A percentile compares a stretch with the other conserved stretches of the same genome.
Evolutionary conservation across 352 stramenopile species (phyloP).

Genomic region (Elongisporangium anandrum): DNA sequence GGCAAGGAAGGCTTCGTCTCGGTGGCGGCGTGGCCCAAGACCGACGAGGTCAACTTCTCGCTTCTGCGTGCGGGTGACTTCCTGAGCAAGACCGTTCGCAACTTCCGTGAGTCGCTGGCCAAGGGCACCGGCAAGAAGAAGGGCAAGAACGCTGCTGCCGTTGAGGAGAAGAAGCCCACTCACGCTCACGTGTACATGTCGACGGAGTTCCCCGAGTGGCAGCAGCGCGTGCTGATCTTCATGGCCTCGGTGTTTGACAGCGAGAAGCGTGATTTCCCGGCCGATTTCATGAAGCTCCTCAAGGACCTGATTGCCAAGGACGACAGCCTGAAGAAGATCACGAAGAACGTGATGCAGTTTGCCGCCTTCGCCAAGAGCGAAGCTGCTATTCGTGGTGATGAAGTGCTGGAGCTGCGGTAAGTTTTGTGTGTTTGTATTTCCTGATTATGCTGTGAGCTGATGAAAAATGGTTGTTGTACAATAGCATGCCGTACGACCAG

Average conservation of each 20-base stretch:
- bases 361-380: slow-evolving; percentile 94
- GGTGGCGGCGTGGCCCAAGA: slow-evolving; percentile 82
- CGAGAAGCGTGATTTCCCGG: slow-evolving; percentile 60
- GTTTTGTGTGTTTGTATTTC: slow-evolving; percentile 4
- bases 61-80: slow-evolving; percentile 92
- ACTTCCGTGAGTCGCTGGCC: slow-evolving; percentile 84
- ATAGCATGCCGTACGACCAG: slow-evolving; percentile 94
- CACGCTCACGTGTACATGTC: slow-evolving; percentile 86
- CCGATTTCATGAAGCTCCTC: slow-evolving; percentile 85
- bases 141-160: slow-evolving; percentile 82
- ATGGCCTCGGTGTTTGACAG: slow-evolving; percentile 68
- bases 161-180: slow-evolving; percentile 83
- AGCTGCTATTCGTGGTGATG: slow-evolving; percentile 86
- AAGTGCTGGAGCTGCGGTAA: slow-evolving; percentile 91
- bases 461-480: slow-evolving; percentile 5
- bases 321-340: slow-evolving; percentile 84
- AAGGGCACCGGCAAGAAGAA: slow-evolving; percentile 87
- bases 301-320: slow-evolving; percentile 71
- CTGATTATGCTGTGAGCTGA: slow-evolving; percentile 4
- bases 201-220: slow-evolving; percentile 79
- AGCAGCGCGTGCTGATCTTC: slow-evolving; percentile 83
- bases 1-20: slow-evolving; percentile 92
- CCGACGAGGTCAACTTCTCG: slow-evolving; percentile 89
- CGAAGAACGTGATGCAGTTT: slow-evolving; percentile 97
- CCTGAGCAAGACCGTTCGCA: slow-evolving; percentile 88